These are phyloP conservation scores for Teunomyces tritomae DNA, from an alignment of 805 yeast genomes.

Conservation along the genomic window DNA sequence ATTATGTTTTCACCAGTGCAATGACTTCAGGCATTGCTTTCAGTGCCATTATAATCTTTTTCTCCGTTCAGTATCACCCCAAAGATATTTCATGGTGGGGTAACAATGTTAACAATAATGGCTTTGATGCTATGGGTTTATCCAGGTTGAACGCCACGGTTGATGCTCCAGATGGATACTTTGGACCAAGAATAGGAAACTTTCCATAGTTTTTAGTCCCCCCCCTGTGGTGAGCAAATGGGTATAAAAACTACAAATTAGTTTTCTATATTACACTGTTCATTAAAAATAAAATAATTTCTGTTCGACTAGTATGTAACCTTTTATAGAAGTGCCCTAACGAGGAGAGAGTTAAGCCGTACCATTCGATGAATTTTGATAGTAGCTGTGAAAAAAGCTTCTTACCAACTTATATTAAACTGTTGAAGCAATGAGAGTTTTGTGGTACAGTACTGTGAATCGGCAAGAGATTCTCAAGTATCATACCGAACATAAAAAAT, in stretches of 20 bases:
- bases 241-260: neutral
- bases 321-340: no score
- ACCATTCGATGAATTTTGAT: no score
- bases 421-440: no score
- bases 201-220: slow-evolving; percentile 15
- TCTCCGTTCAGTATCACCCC: slow-evolving; percentile 31
- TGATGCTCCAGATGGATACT: slow-evolving; percentile 31
- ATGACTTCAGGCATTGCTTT: slow-evolving; percentile 31
- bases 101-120: neutral
- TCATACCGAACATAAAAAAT: no score
- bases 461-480: no score
- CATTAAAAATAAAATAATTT: no score
- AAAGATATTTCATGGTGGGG: slow-evolving; percentile 10
- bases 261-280: no score
- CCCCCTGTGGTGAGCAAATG: neutral
- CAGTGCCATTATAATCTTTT: slow-evolving; percentile 29
- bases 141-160: slow-evolving; percentile 15
- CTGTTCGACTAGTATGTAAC: no score
- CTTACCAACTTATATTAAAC: no score
- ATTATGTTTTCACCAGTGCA: slow-evolving; percentile 26
- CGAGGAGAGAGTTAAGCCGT: no score
- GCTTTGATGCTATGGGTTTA: neutral
- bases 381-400: no score
- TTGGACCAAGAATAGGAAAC: slow-evolving; percentile 31
- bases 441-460: no score